Evolutionary conservation across 139 green algal genomes (phyloP).

Genomic region (Chlorella sp.): DNA sequence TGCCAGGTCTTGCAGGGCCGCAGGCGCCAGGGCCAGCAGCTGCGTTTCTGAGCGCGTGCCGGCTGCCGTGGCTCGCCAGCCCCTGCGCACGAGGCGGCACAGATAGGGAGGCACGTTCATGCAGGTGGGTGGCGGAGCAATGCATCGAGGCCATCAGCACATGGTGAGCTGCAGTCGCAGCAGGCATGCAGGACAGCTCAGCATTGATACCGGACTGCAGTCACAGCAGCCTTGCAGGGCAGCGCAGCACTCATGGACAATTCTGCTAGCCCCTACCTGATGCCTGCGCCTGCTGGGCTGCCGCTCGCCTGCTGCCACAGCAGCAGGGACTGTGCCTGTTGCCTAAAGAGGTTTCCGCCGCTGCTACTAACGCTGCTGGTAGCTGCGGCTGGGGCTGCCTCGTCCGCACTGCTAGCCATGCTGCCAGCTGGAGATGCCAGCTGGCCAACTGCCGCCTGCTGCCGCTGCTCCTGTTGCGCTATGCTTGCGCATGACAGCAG

Average conservation of each 20-base stretch:
- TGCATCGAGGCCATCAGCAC: too few relatives aligned
- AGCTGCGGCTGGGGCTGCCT: too few relatives aligned
- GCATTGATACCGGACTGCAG: not conserved
- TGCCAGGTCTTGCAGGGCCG: slow-evolving; percentile 61
- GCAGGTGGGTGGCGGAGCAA: too few relatives aligned
- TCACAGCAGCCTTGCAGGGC: too few relatives aligned
- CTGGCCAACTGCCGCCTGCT: not conserved
- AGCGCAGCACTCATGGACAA: too few relatives aligned
- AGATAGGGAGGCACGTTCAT: too few relatives aligned
- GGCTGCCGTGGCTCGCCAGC: slow-evolving; percentile 18
- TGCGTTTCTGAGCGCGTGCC: slow-evolving; percentile 16
- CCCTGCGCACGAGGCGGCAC: not conserved
- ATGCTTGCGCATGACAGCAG: slow-evolving; percentile 12
- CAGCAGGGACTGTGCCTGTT: not conserved
- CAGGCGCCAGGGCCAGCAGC: slow-evolving; percentile 35
- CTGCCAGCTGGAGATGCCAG: not conserved
- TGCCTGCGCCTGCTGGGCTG: not conserved
- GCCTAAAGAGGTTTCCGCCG: not conserved
- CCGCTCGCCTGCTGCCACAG: not conserved
- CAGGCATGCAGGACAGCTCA: not conserved
- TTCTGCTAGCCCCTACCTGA: not conserved
- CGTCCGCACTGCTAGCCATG: too few relatives aligned
- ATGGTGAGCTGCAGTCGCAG: too few relatives aligned
- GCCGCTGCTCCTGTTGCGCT: not conserved
- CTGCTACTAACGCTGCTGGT: not conserved